Evolutionary conservation across 208 protist species (phyloP).

Genomic region (Trypanosoma cruzi): DNA sequence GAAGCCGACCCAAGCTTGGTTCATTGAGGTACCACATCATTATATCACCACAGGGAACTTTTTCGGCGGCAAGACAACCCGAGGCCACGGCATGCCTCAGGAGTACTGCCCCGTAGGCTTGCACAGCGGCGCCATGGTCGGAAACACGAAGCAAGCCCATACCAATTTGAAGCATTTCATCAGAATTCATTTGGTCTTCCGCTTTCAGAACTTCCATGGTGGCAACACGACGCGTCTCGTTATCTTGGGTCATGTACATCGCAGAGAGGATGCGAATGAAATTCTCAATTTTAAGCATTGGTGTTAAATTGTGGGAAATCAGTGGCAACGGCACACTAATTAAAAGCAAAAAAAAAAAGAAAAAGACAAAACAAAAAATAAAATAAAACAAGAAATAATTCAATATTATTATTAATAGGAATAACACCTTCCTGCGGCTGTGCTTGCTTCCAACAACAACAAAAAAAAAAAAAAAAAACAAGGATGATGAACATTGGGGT

Average conservation of each 20-base stretch:
- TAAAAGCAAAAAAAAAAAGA: slow-evolving; percentile 15
- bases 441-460: neutral
- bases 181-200: slow-evolving; percentile 47
- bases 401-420: neutral
- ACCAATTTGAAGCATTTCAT: slow-evolving; percentile 44
- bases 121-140: slow-evolving; percentile 48
- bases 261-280: slow-evolving; percentile 38
- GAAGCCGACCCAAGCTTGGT: slow-evolving; percentile 44
- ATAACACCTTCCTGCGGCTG: too few species aligned
- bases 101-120: slow-evolving; percentile 83
- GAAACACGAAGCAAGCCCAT: slow-evolving; percentile 53
- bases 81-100: slow-evolving; percentile 51
- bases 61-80: slow-evolving; percentile 22
- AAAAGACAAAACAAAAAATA: neutral
- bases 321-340: slow-evolving; percentile 2
- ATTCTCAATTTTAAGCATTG: slow-evolving; percentile 28
- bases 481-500: neutral
- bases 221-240: slow-evolving; percentile 37
- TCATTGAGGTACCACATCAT: slow-evolving; percentile 76
- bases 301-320: neutral
- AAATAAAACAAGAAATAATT: neutral
- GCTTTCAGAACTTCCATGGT: slow-evolving; percentile 52
- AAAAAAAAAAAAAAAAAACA: slow-evolving; percentile 4
- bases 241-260: slow-evolving; percentile 49
- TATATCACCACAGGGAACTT: slow-evolving; percentile 63